Conservation (phyloP, 495 filamentous ascomycete genomes). For the Parathielavia appendiculata region DNA sequence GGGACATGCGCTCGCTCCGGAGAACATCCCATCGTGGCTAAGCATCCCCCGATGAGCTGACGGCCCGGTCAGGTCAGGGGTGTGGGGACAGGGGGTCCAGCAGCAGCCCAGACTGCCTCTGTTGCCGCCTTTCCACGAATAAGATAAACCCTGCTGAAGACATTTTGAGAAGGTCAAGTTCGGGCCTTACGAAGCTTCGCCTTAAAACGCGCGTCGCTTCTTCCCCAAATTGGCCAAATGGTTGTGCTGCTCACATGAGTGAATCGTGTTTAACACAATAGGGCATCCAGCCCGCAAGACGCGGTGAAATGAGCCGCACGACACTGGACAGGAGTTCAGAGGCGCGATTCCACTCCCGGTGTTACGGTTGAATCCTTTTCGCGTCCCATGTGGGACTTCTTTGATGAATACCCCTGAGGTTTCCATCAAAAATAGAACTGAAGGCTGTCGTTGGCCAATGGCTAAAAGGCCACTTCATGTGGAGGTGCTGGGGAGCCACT, state of each 20-base stretch:
- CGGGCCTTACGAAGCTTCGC: no score
- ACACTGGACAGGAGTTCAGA: not conserved
- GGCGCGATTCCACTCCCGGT: not conserved
- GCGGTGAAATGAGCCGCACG: not conserved
- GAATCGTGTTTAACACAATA: not conserved
- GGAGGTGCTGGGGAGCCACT: not conserved
- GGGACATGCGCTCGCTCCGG: not conserved
- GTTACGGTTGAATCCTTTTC: slow-evolving; percentile 5
- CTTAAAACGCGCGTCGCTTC: no score
- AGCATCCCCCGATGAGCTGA: slow-evolving; percentile 1
- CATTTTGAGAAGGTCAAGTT: no score
- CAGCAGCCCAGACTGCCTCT: no score
- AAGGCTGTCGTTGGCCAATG: not conserved
- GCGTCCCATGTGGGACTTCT: not conserved
- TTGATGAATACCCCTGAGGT: not conserved
- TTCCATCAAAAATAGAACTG: slow-evolving; percentile 6
- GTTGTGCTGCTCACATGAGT: no score
- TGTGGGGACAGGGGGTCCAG: no score
- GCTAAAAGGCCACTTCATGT: no score
- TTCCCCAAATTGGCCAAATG: no score
- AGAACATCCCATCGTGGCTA: slow-evolving; percentile 6
- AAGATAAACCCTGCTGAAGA: no score
- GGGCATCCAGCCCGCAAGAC: not conserved
- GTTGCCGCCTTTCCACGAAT: no score
- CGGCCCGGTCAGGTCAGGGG: not conserved